Evolutionary conservation across 768 basidiomycete species (phyloP).

Genomic region (Hypholoma fasciculare): DNA sequence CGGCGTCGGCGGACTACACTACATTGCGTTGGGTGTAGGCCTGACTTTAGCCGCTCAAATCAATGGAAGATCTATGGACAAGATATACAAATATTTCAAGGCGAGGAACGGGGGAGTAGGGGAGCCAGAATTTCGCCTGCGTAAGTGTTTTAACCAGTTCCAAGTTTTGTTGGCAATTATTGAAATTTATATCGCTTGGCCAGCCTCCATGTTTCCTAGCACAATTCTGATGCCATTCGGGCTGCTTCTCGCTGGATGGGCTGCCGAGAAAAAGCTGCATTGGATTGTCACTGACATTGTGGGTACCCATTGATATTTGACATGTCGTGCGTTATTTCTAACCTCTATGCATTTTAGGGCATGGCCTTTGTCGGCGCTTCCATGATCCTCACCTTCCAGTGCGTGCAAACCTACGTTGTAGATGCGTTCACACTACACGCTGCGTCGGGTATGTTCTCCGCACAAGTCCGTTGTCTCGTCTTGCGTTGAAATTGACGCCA

Average conservation of each 20-base stretch:
- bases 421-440: conserved; percentile 67
- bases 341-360: conserved; percentile 42
- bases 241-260: conserved; percentile 72
- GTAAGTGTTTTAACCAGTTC: conserved; percentile 27
- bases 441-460: conserved; percentile 50
- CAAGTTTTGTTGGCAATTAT: background rate
- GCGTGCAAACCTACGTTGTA: conserved; percentile 67
- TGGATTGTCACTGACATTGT: conserved; percentile 78
- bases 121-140: conserved; percentile 49
- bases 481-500: background rate
- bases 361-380: conserved; percentile 58
- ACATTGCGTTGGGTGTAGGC: conserved; percentile 70
- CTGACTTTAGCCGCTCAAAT: conserved; percentile 49
- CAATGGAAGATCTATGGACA: conserved; percentile 59
- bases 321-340: too few species aligned
- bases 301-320: conserved; percentile 18
- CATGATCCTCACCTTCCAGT: conserved; percentile 58
- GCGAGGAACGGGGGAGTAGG: conserved; percentile 45
- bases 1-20: conserved; percentile 68
- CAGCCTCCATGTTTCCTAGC: conserved; percentile 62
- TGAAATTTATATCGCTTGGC: background rate
- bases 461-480: conserved; percentile 7
- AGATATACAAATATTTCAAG: conserved; percentile 49
- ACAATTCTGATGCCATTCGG: conserved; percentile 65
- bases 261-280: conserved; percentile 51